These are phyloP conservation scores for Pseudopediastrum boryanum DNA, from an alignment of 139 green algal genomes.

Conservation along the genomic window DNA sequence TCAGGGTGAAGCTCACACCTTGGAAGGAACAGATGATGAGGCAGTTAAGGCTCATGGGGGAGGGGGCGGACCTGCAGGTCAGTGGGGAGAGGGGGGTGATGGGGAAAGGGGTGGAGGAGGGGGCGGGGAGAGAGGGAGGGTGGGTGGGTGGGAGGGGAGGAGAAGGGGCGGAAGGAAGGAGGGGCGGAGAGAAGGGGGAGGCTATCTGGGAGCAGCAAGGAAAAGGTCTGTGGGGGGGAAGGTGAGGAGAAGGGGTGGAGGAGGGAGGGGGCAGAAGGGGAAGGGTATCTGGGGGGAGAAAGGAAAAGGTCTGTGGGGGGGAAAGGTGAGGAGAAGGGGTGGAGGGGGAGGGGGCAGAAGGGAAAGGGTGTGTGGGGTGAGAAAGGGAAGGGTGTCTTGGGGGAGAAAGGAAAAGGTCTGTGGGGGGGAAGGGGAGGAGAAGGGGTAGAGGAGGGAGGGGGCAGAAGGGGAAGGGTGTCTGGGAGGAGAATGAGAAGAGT, in stretches of 20 bases:
- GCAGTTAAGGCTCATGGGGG: conserved; percentile 46
- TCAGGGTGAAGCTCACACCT: conserved; percentile 27
- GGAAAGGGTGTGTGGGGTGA: not conserved
- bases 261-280: not conserved
- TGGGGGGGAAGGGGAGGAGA: too few species aligned
- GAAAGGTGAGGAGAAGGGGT: not conserved
- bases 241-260: not conserved
- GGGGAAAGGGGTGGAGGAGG: not conserved
- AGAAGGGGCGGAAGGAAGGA: not conserved
- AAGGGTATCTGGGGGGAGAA: not conserved
- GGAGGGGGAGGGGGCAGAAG: not conserved
- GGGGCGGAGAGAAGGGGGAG: not conserved
- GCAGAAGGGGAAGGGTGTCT: not conserved
- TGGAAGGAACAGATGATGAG: conserved; percentile 56
- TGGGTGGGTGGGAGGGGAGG: not conserved
- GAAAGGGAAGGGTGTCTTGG: not conserved
- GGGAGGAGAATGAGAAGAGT: too few species aligned
- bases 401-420: not conserved
- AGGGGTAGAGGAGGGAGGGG: not conserved
- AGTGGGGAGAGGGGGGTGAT: not conserved
- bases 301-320: not conserved
- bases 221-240: not conserved
- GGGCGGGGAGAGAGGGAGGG: not conserved
- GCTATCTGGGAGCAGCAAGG: not conserved
- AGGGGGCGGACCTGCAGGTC: conserved; percentile 9